Percentiles rank a stretch among this genome's conserved stretches.
phyloP scores from a whole-genome alignment of 164 flowering plant genomes.

The Aristolochia californica region DNA sequence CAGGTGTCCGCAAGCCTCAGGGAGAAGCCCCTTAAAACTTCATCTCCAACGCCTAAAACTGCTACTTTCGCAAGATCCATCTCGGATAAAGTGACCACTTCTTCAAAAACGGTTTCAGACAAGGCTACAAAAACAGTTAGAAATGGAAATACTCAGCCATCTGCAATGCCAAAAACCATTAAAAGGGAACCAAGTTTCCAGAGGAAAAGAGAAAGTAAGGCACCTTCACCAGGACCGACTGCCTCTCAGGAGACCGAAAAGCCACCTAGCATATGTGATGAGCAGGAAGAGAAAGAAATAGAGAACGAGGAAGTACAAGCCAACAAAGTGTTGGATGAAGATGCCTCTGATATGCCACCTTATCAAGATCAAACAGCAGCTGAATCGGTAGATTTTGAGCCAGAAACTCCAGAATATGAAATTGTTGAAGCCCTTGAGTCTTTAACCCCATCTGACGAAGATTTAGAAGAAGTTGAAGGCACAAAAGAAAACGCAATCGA shows the following conservation, averaged over 20 bases:
- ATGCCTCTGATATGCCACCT: no score
- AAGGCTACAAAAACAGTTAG: conserved; percentile 10
- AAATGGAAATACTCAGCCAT: conserved; percentile 11
- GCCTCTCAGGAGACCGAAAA: conserved; percentile 2
- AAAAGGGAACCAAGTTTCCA: conserved; percentile 10
- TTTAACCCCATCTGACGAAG: background rate
- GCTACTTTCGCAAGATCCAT: conserved; percentile 7
- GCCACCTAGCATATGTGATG: background rate
- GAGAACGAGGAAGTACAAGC: conserved; percentile 12
- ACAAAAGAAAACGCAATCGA: background rate
- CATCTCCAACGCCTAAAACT: conserved; percentile 12
- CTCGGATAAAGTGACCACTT: conserved; percentile 10
- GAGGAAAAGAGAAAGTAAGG: conserved; percentile 4
- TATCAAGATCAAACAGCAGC: no score
- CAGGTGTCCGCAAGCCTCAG: conserved; percentile 8
- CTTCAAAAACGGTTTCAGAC: conserved; percentile 12
- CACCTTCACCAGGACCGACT: background rate
- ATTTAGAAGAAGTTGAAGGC: background rate
- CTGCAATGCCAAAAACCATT: conserved; percentile 1
- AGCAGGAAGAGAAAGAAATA: conserved; percentile 12
- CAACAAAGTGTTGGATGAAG: background rate
- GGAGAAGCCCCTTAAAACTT: conserved; percentile 13
- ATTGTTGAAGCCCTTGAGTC: background rate
- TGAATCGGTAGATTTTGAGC: conserved; percentile 3
- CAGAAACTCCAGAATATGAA: conserved; percentile 6